Evolutionary conservation across 2,329 filamentous ascomycete genomes (phyloP).

Genomic region (Alternaria infectoria): DNA sequence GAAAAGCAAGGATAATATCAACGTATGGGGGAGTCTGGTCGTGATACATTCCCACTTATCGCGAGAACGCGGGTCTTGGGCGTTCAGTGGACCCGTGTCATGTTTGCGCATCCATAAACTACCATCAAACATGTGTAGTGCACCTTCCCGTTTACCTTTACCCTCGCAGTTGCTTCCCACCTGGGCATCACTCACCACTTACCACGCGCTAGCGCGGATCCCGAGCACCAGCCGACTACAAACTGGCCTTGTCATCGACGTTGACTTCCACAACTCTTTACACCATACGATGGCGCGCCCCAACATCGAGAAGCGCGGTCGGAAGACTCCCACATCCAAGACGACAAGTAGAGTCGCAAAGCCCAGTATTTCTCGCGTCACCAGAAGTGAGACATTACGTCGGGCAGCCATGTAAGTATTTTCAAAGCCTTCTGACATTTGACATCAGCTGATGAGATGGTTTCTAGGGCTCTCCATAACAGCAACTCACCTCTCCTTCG

Average conservation of each 20-base stretch:
- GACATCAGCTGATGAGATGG: neutral
- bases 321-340: neutral
- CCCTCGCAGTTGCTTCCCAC: too few species aligned
- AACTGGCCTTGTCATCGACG: neutral
- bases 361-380: neutral
- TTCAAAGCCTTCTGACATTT: too few species aligned
- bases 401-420: neutral
- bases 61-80: too few species aligned
- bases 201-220: fast-evolving
- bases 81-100: too few species aligned
- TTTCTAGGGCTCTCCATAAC: neutral
- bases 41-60: too few species aligned
- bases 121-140: too few species aligned
- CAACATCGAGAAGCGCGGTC: neutral
- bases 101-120: too few species aligned
- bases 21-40: too few species aligned
- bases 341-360: neutral
- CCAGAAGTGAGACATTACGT: neutral
- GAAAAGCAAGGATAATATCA: too few species aligned
- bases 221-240: neutral
- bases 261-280: neutral
- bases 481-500: slow-evolving; percentile 11
- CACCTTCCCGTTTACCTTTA: too few species aligned
- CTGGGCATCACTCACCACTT: neutral
- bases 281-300: neutral